Conservation (phyloP, 2,329 filamentous ascomycete genomes). For the Epichloe bromicola region DNA sequence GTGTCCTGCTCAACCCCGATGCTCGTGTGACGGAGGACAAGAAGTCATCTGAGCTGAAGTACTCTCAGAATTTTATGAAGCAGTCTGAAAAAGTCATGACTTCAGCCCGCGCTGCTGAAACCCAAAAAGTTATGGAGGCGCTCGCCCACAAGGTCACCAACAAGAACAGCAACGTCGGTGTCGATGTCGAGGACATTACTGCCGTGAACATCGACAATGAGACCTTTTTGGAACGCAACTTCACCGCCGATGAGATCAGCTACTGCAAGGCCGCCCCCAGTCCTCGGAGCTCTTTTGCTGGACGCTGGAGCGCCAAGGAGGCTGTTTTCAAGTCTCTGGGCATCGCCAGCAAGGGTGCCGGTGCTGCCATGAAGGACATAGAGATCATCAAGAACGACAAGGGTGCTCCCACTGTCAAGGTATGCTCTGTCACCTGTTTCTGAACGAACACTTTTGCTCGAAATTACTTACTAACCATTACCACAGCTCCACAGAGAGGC, state of each 20-base stretch:
- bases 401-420: conserved; percentile 72
- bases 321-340: conserved; percentile 96
- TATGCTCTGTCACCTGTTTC: conserved; percentile 35
- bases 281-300: conserved; percentile 83
- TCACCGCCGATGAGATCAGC: conserved; percentile 68
- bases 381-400: conserved; percentile 74
- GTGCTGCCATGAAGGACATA: conserved; percentile 85
- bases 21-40: conserved; percentile 76
- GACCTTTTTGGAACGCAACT: conserved; percentile 90
- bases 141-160: conserved; percentile 49
- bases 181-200: conserved; percentile 82
- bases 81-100: conserved; percentile 41
- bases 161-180: conserved; percentile 66
- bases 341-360: conserved; percentile 74
- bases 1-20: conserved; percentile 87
- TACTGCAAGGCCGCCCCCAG: conserved; percentile 74
- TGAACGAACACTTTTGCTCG: neutral
- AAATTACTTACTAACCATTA: conserved; percentile 22
- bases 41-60: conserved; percentile 71
- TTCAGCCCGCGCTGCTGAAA: conserved; percentile 43
- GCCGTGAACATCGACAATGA: conserved; percentile 88
- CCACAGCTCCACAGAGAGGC: conserved; percentile 74
- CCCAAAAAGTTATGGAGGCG: conserved; percentile 63
- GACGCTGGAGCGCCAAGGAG: conserved; percentile 95
- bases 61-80: conserved; percentile 56